Evolutionary conservation across 2,329 filamentous ascomycete species (phyloP).

Genomic region (Pyrenochaeta sp.): DNA sequence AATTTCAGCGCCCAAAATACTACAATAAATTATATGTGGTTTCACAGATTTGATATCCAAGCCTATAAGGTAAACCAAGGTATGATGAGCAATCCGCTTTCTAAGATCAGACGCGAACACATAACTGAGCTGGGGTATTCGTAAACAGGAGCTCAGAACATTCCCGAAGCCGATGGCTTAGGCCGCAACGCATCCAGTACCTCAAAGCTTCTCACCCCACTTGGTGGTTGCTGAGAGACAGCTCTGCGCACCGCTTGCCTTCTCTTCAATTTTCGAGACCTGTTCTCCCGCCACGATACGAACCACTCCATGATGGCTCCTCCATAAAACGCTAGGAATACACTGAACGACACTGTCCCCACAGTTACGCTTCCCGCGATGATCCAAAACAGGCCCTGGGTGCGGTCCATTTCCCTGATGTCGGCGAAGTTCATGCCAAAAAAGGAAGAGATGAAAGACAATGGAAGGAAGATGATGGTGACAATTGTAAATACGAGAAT

Average conservation of each 20-base stretch:
- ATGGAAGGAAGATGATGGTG: conserved; percentile 55
- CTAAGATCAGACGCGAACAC: neutral
- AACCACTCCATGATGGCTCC: conserved; percentile 48
- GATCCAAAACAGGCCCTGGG: conserved; percentile 53
- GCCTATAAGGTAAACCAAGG: too few species aligned
- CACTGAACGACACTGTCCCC: conserved; percentile 47
- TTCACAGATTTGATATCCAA: too few species aligned
- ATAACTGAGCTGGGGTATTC: neutral
- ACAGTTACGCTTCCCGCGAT: conserved; percentile 50
- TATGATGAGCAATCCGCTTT: too few species aligned
- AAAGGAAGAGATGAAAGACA: conserved; percentile 55
- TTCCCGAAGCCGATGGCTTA: conserved; percentile 3
- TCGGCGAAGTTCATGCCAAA: conserved; percentile 56
- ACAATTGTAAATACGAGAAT: conserved; percentile 57
- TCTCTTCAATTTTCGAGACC: conserved; percentile 21
- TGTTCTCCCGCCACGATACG: conserved; percentile 46
- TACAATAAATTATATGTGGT: too few species aligned
- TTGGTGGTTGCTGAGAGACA: conserved; percentile 3
- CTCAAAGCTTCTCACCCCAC: conserved; percentile 31
- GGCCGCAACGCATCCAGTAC: conserved; percentile 28
- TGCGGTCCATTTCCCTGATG: conserved; percentile 50
- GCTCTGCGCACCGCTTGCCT: conserved; percentile 8
- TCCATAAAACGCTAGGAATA: conserved; percentile 54
- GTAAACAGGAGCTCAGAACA: neutral
- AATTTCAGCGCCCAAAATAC: too few species aligned